Evolutionary conservation across 371 early-diverging fungal genomes (phyloP).

Genomic region (Amoeboaphelidium protococcarum): DNA sequence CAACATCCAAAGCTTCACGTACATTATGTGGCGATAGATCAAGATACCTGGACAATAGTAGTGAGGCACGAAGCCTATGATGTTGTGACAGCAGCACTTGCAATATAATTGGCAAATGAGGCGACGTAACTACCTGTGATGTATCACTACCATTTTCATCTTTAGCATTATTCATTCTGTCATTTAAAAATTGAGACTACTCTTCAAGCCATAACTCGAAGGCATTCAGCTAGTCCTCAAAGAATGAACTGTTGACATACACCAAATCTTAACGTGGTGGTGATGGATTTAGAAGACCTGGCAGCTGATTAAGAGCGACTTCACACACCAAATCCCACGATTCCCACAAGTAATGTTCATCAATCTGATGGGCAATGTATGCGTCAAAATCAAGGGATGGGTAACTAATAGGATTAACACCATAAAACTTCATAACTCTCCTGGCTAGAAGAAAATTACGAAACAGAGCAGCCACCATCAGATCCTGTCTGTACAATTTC

Average conservation of each 20-base stretch:
- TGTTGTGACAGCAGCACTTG: conserved; percentile 83
- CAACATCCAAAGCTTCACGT: conserved; percentile 67
- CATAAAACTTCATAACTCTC: conserved; percentile 71
- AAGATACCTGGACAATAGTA: conserved; percentile 64
- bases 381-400: too few species aligned
- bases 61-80: conserved; percentile 69
- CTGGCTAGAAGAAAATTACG: conserved; percentile 83
- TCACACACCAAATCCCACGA: conserved; percentile 88
- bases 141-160: neutral
- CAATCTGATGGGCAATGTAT: too few species aligned
- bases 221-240: conserved; percentile 78
- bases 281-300: conserved; percentile 14
- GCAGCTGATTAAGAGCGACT: conserved; percentile 69
- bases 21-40: conserved; percentile 89
- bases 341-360: conserved; percentile 82
- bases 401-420: conserved; percentile 62
- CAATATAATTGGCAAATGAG: conserved; percentile 81
- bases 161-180: conserved; percentile 2
- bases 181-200: conserved; percentile 12
- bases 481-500: conserved; percentile 72
- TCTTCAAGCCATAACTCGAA: conserved; percentile 81
- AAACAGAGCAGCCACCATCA: conserved; percentile 81
- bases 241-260: conserved; percentile 62
- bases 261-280: conserved; percentile 3
- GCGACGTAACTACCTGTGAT: conserved; percentile 23